Percentiles rank a stretch among this genome's conserved stretches.
Conservation (phyloP, 2,329 filamentous ascomycete genomes). For the Beauveria australis region DNA sequence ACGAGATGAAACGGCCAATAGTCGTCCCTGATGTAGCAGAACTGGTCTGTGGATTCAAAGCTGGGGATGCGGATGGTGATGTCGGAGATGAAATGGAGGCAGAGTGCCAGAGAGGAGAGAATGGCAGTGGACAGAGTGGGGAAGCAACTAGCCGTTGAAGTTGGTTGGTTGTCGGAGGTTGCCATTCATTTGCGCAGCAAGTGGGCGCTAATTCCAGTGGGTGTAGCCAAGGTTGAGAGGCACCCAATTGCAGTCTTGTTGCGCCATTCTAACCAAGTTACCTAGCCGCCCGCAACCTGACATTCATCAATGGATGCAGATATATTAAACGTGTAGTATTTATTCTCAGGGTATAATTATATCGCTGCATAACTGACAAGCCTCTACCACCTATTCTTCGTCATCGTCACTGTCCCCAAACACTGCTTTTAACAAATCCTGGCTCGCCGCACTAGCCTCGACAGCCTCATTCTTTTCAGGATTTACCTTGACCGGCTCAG, state of each 20-base stretch:
- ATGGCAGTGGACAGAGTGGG: neutral
- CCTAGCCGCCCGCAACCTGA: neutral
- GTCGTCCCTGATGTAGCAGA: neutral
- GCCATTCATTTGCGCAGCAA: neutral
- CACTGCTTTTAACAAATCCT: conserved; percentile 82
- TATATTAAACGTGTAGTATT: neutral
- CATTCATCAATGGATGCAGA: too few species aligned
- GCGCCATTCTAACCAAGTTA: neutral
- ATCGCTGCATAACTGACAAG: neutral
- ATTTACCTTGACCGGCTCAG: conserved; percentile 43
- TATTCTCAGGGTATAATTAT: neutral
- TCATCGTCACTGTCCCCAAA: conserved; percentile 84
- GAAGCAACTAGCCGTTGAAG: neutral
- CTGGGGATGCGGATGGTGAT: conserved; percentile 1
- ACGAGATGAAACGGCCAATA: neutral
- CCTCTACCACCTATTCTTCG: conserved; percentile 11
- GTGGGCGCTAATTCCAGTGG: neutral
- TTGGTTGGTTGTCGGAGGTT: neutral
- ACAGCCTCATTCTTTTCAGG: conserved; percentile 60
- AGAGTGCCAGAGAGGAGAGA: neutral
- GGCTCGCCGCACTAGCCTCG: conserved; percentile 64
- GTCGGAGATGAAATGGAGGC: conserved; percentile 8
- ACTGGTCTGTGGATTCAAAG: neutral
- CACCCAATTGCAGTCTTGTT: neutral
- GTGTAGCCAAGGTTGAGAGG: neutral